A percentile compares a stretch with the other conserved stretches of the same genome.
These are phyloP conservation scores for Lonicera japonica DNA, from an alignment of 129 eudicot genomes.

Conservation along the genomic window DNA sequence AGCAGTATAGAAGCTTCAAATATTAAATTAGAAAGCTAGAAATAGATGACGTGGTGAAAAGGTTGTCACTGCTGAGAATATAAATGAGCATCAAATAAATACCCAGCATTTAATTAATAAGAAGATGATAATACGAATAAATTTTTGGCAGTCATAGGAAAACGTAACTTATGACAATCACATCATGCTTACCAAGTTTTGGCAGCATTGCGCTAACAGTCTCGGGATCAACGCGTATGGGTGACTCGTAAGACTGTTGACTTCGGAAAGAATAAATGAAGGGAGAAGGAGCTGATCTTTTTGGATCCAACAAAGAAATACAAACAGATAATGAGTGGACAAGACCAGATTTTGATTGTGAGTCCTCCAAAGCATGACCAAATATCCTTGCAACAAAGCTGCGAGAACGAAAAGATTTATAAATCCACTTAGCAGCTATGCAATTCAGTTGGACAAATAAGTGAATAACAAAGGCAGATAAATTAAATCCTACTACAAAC, in stretches of 20 bases:
- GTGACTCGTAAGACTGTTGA: constrained; percentile 69
- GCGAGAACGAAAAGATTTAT: constrained; percentile 6
- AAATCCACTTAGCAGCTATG: neutral
- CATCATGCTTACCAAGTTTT: constrained; percentile 50
- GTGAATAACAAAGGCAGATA: neutral
- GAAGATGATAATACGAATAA: neutral
- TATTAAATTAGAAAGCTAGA: too few species aligned
- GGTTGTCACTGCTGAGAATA: too few species aligned
- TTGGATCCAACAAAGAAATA: constrained; percentile 82
- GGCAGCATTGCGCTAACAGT: constrained; percentile 89
- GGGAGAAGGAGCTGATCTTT: constrained; percentile 56
- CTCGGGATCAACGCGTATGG: constrained; percentile 57
- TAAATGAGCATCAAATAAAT: too few species aligned
- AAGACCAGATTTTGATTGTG: constrained; percentile 74
- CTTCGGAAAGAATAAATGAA: constrained; percentile 61
- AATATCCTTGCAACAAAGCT: constrained; percentile 81
- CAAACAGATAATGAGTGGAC: constrained; percentile 79
- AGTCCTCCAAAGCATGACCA: constrained; percentile 79
- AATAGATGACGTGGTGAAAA: too few species aligned
- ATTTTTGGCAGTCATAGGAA: too few species aligned
- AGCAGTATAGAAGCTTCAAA: too few species aligned
- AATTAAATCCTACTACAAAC: constrained; percentile 31
- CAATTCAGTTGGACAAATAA: neutral
- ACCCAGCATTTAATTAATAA: too few species aligned
- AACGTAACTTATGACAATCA: neutral